These are phyloP conservation scores for Closterium sp. DNA, from an alignment of 139 green algal species.

Conservation along the genomic window DNA sequence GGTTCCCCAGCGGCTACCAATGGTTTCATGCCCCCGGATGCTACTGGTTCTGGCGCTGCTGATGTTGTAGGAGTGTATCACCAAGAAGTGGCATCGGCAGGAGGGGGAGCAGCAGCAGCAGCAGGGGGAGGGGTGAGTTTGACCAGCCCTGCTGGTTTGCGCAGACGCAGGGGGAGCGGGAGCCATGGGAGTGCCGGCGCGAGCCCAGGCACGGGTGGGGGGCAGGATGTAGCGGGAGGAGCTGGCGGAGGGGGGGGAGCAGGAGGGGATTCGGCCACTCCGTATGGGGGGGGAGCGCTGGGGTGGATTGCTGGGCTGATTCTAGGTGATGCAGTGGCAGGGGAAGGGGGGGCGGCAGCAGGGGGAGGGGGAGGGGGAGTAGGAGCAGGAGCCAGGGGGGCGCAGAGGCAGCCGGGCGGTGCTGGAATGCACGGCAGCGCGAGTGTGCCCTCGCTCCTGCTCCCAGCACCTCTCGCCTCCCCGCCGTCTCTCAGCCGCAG, in stretches of 20 bases:
- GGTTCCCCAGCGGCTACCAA: not conserved
- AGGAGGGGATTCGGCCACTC: not conserved
- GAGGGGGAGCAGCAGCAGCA: not conserved
- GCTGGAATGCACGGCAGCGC: too few relatives aligned
- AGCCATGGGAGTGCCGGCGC: not conserved
- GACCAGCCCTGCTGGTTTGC: not conserved
- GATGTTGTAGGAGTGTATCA: not conserved
- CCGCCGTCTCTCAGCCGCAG: not conserved
- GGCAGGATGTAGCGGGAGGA: not conserved
- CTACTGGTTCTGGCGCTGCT: not conserved
- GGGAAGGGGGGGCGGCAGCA: not conserved
- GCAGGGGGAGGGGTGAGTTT: not conserved
- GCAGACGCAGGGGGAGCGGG: not conserved
- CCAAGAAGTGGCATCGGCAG: not conserved
- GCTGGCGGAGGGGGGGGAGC: constrained; percentile 7
- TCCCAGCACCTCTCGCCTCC: not conserved
- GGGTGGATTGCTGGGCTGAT: not conserved
- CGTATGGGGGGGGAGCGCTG: not conserved
- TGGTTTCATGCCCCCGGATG: not conserved
- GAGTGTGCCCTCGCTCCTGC: not conserved
- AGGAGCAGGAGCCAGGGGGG: not conserved
- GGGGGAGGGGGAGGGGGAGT: not conserved
- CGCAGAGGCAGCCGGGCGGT: not conserved
- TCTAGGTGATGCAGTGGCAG: not conserved
- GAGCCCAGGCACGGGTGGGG: not conserved